Base-by-base conservation (phyloP, 768 basidiomycete species). In the Pseudohyphozyma bogoriensis region DNA sequence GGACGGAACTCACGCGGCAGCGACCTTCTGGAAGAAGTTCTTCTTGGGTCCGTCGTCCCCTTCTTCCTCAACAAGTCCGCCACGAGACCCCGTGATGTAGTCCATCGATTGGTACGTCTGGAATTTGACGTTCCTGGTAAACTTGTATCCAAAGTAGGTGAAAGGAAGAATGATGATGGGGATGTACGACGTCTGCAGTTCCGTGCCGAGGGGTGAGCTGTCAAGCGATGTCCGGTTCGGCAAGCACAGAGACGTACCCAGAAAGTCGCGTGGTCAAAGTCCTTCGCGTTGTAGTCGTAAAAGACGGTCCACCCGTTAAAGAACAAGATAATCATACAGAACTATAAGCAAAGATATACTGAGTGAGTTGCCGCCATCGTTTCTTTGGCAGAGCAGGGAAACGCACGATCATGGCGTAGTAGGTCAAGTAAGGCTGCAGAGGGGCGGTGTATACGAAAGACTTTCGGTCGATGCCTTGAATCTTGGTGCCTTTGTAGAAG, bases 371-470 rank as follows among this genome's bases (percentile, higher is more conserved):
- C n/a, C n/a, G n/a, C n/a, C n/a, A n/a, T n/a, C n/a, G n/a, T n/a
- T n/a, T n/a, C n/a, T n/a, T n/a, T n/a, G n/a, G n/a, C n/a, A 71
- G 80, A 82, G 18, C 84, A 75, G 37, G 85, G 72, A n/a, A n/a
- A n/a, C n/a, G n/a, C n/a, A 85, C 85, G 72, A 80, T 78, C 51
- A 84, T 73, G 28, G 83, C 86, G 81, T 85, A 85, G 71, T 81
- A 82, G 20, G 85, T 75, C 35, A 85, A 71, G 65, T 79, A 87
- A 0, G 86, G 86, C 58, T 73, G 72, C 59, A 76, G 60, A 31
- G 69, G 71, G 15, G 71, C 66, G 53, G 66, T 71, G 73, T 73
- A 77, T n/a, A 73, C 71, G 31, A 76, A 68, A 40, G 69, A 69
- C 54, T 66, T 71, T 32, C 81, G 78, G 68, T 80, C 82, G 82